phyloP scores from a whole-genome alignment of 192 early-diverging fungal genomes.

The Coemansia sp. region DNA sequence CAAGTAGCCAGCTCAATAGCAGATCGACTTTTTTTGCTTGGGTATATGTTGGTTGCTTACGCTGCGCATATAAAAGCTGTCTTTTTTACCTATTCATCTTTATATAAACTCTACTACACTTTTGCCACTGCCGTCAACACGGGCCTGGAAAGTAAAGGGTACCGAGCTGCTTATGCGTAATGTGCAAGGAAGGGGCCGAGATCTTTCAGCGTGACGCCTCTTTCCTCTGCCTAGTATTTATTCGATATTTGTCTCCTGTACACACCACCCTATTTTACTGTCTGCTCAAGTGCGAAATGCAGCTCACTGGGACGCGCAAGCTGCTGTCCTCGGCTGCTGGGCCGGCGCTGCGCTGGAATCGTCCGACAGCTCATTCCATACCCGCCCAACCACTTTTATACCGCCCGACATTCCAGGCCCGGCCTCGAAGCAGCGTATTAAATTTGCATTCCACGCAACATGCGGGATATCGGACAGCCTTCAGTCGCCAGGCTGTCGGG shows the following conservation, averaged over 20 bases:
- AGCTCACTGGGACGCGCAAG: slow-evolving; percentile 9
- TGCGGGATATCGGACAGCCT: slow-evolving; percentile 11
- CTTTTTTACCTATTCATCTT: not conserved
- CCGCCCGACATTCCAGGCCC: not conserved
- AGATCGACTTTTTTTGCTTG: not conserved
- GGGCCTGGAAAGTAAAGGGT: not conserved
- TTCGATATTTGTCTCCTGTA: not conserved
- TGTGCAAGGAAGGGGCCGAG: not conserved
- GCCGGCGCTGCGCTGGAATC: not conserved
- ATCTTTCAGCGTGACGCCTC: not conserved
- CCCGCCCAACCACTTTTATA: not conserved
- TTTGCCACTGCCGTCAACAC: not conserved
- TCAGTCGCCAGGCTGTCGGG: not conserved
- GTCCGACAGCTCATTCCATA: not conserved
- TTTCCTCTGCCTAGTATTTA: not conserved
- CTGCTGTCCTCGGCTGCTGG: slow-evolving; percentile 2
- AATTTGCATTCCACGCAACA: not conserved
- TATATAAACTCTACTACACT: not conserved
- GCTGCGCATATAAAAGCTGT: not conserved
- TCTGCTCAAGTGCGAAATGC: slow-evolving; percentile 10
- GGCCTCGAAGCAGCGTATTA: not conserved
- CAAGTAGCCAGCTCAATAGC: slow-evolving; percentile 42
- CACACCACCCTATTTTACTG: not conserved
- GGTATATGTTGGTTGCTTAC: not conserved
- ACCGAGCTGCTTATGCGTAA: slow-evolving; percentile 6